phyloP scores from a whole-genome alignment of 768 basidiomycete species.

The Suillus subluteus region DNA sequence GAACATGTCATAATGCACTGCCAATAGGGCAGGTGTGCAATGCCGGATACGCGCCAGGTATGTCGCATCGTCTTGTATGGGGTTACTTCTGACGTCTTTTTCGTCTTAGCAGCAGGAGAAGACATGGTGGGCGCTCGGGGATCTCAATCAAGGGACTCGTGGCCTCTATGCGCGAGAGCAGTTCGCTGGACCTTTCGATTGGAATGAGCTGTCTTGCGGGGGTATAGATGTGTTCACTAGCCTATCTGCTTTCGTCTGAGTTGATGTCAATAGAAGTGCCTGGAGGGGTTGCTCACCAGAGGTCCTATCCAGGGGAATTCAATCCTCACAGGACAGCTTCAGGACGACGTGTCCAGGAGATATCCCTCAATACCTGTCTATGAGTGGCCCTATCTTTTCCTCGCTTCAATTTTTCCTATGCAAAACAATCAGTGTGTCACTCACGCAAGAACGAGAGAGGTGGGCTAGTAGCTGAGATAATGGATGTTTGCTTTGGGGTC shows the following conservation, averaged over 20 bases:
- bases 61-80: neutral
- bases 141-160: no score
- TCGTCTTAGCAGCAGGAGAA: neutral
- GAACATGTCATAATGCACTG: conserved; percentile 15
- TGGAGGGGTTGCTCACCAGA: neutral
- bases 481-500: no score
- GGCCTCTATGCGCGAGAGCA: no score
- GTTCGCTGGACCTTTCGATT: no score
- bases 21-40: neutral
- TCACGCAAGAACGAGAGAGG: neutral
- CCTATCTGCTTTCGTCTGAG: neutral
- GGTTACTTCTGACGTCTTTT: neutral
- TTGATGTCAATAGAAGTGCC: neutral
- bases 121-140: neutral
- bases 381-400: neutral
- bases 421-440: neutral
- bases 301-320: neutral
- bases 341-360: neutral
- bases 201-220: no score
- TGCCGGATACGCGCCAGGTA: rapidly evolving
- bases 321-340: neutral
- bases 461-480: no score
- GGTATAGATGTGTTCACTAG: neutral
- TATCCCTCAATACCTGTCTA: neutral
- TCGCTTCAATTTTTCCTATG: neutral